Evolutionary conservation across 306 rosid species (phyloP).

Genomic region (Cicer judaicum): DNA sequence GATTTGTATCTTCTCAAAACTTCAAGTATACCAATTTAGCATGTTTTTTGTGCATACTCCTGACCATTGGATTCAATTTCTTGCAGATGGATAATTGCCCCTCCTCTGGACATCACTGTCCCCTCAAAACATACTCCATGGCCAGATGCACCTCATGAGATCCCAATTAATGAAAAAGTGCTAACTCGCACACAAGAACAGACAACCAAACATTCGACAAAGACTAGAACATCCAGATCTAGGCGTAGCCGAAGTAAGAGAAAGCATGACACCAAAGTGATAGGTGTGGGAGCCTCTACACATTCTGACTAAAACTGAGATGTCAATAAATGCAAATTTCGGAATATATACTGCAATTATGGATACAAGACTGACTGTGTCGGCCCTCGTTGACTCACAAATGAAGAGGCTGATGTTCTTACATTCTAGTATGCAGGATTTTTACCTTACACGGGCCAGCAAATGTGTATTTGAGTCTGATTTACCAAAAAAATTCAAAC

Average conservation of each 20-base stretch:
- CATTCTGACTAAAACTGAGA: slow-evolving; percentile 60
- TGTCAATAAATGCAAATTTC: slow-evolving; percentile 32
- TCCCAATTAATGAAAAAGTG: slow-evolving; percentile 56
- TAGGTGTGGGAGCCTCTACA: slow-evolving; percentile 59
- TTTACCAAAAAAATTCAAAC: slow-evolving; percentile 32
- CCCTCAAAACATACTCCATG: slow-evolving; percentile 84
- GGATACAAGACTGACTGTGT: slow-evolving; percentile 40
- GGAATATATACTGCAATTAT: slow-evolving; percentile 43
- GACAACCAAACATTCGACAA: slow-evolving; percentile 55
- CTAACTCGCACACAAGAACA: slow-evolving; percentile 48
- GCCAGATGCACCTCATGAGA: slow-evolving; percentile 84
- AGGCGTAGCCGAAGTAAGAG: slow-evolving; percentile 70
- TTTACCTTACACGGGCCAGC: slow-evolving; percentile 43
- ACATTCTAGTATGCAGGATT: slow-evolving; percentile 22
- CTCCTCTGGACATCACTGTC: slow-evolving; percentile 78
- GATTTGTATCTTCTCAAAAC: neutral
- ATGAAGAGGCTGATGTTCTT: slow-evolving; percentile 47
- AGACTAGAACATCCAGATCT: slow-evolving; percentile 64
- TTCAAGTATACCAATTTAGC: neutral
- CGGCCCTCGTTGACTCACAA: slow-evolving; percentile 37
- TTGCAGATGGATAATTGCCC: slow-evolving; percentile 77
- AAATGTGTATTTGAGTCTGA: slow-evolving; percentile 43
- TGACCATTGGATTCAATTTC: slow-evolving; percentile 32
- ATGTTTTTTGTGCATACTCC: neutral
- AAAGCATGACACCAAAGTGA: slow-evolving; percentile 65